Percentiles rank a stretch among this genome's conserved stretches.
Conservation (phyloP, 306 rosid genomes). For the Cicer chorassanicum region DNA sequence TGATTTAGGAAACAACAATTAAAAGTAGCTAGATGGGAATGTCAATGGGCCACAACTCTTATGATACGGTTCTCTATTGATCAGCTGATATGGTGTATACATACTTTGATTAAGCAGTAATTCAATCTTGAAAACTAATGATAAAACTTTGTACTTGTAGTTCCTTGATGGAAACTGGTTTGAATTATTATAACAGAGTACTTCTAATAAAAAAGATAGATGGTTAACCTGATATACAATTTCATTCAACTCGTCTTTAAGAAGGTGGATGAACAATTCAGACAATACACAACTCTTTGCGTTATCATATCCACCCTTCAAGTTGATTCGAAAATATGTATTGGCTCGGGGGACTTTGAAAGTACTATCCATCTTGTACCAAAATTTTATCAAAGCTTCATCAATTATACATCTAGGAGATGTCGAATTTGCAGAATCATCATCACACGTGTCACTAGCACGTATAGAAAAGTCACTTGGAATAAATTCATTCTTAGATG, state of each 20-base stretch:
- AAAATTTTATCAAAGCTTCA: constrained; percentile 84
- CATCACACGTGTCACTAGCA: constrained; percentile 44
- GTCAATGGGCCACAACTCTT: constrained; percentile 19
- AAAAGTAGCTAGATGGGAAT: constrained; percentile 26
- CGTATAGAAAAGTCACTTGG: constrained; percentile 87
- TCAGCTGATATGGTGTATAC: neutral
- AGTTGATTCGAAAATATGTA: constrained; percentile 83
- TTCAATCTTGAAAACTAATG: neutral
- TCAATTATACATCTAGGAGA: constrained; percentile 80
- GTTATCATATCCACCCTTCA: constrained; percentile 79
- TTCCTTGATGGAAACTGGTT: neutral
- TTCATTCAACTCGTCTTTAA: constrained; percentile 90
- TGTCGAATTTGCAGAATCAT: constrained; percentile 51
- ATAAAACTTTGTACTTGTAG: neutral
- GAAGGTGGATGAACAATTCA: constrained; percentile 80
- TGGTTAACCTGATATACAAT: constrained; percentile 79
- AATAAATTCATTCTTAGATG: constrained; percentile 88
- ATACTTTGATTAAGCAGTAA: constrained; percentile 10
- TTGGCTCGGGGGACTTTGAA: constrained; percentile 94
- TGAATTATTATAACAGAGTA: too few relatives aligned
- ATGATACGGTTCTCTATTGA: constrained; percentile 8
- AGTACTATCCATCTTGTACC: constrained; percentile 83
- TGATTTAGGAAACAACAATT: constrained; percentile 1
- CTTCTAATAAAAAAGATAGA: constrained; percentile 41
- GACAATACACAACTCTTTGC: constrained; percentile 68